Percentiles rank a stretch among this genome's conserved stretches.
phyloP scores from a whole-genome alignment of 768 basidiomycete species.

The Tricholoma matsutake region DNA sequence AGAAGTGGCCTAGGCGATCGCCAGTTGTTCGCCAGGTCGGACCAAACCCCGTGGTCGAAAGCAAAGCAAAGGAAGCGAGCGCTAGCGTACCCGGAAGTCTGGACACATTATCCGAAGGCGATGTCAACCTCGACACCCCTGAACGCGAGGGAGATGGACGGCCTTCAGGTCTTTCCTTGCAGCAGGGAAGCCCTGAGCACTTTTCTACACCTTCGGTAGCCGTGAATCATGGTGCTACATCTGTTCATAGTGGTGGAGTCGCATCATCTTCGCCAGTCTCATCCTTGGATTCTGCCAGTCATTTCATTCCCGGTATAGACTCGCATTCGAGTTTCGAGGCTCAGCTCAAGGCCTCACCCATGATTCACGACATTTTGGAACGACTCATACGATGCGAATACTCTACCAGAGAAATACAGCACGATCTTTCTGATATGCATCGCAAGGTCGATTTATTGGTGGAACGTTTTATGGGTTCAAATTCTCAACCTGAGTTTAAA shows the following conservation, averaged over 20 bases:
- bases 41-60: conserved; percentile 35
- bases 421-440: conserved; percentile 69
- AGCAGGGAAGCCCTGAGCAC: conserved; percentile 36
- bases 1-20: conserved; percentile 41
- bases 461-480: conserved; percentile 54
- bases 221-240: conserved; percentile 32
- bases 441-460: conserved; percentile 77
- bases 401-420: conserved; percentile 67
- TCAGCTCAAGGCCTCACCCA: conserved; percentile 72
- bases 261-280: conserved; percentile 75
- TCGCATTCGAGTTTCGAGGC: conserved; percentile 55
- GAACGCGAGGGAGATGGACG: conserved; percentile 26
- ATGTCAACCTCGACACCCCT: conserved; percentile 40
- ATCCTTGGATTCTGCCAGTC: conserved; percentile 72
- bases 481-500: conserved; percentile 70
- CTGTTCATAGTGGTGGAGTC: conserved; percentile 43
- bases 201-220: conserved; percentile 47
- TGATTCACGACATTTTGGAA: conserved; percentile 74
- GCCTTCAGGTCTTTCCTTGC: conserved; percentile 28
- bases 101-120: conserved; percentile 54
- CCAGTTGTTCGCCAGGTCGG: conserved; percentile 48
- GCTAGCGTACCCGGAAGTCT: conserved; percentile 46
- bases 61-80: conserved; percentile 46
- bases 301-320: conserved; percentile 49
- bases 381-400: conserved; percentile 71